phyloP scores from a whole-genome alignment of 305 asterid genomes.

The Fraxinus greggii region DNA sequence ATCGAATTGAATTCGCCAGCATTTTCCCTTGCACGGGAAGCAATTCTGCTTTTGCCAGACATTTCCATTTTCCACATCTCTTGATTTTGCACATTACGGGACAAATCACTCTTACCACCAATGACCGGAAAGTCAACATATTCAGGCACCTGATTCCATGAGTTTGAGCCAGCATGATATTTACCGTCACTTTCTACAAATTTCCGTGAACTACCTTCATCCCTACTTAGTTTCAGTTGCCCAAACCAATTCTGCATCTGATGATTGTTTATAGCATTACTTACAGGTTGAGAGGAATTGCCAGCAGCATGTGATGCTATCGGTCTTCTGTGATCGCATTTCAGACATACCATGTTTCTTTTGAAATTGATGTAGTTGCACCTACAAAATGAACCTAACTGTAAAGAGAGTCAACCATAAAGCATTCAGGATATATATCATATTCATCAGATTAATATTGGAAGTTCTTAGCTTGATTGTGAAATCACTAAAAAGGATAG shows the following conservation, averaged over 20 bases:
- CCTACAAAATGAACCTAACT: slow-evolving; percentile 37
- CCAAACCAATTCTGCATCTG: slow-evolving; percentile 38
- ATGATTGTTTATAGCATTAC: slow-evolving; percentile 24
- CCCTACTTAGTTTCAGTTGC: slow-evolving; percentile 29
- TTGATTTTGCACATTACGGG: slow-evolving; percentile 42
- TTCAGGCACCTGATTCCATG: slow-evolving; percentile 26
- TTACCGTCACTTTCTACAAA: background rate
- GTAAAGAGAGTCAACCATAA: background rate
- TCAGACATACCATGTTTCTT: slow-evolving; percentile 78
- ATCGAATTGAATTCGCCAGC: slow-evolving; percentile 28
- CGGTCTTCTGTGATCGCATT: slow-evolving; percentile 79
- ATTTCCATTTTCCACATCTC: slow-evolving; percentile 57
- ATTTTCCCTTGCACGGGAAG: slow-evolving; percentile 33
- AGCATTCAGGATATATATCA: background rate
- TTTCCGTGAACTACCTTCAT: slow-evolving; percentile 8
- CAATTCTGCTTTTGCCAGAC: slow-evolving; percentile 29
- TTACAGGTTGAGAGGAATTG: slow-evolving; percentile 27
- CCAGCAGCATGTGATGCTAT: slow-evolving; percentile 38
- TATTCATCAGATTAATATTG: background rate
- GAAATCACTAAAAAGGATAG: slow-evolving; percentile 1
- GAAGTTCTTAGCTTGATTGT: background rate
- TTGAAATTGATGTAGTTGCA: slow-evolving; percentile 84
- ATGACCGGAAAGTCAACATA: slow-evolving; percentile 60
- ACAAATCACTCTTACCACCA: slow-evolving; percentile 72
- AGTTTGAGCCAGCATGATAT: background rate